phyloP scores from a whole-genome alignment of 106 monocot species.

The Dioscorea zingiberensis region DNA sequence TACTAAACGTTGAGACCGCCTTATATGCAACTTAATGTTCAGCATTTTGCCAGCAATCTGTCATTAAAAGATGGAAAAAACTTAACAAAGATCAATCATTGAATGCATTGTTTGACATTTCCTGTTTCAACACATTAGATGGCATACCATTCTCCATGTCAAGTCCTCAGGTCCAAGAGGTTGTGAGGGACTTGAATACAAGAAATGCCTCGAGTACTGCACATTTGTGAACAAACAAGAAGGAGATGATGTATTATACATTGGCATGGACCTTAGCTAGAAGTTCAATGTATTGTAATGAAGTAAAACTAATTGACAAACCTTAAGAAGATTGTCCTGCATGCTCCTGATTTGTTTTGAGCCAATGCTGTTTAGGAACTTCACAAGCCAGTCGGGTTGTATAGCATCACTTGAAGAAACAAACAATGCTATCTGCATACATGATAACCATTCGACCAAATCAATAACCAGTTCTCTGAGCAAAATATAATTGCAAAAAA shows the following conservation, averaged over 20 bases:
- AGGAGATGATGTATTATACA: too few relatives aligned
- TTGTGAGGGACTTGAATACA: constrained; percentile 80
- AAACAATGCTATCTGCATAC: constrained; percentile 74
- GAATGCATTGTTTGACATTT: neutral
- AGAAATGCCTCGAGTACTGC: constrained; percentile 78
- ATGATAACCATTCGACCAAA: neutral
- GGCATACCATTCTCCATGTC: constrained; percentile 85
- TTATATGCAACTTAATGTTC: constrained; percentile 65
- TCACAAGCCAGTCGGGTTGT: constrained; percentile 73
- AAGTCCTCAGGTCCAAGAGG: constrained; percentile 83
- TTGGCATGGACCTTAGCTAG: too few relatives aligned
- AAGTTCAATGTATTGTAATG: neutral
- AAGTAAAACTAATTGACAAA: constrained; percentile 8
- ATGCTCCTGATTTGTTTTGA: constrained; percentile 49
- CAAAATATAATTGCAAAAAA: neutral
- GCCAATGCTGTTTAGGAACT: constrained; percentile 53
- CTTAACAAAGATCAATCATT: neutral
- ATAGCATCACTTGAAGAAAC: constrained; percentile 85
- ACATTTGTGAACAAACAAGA: constrained; percentile 7
- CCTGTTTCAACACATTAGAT: neutral
- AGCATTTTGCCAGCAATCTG: constrained; percentile 86
- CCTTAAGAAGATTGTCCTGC: constrained; percentile 77
- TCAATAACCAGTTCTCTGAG: neutral
- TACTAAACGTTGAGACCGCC: constrained; percentile 69
- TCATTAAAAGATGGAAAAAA: neutral